Base-by-base conservation (phyloP, 306 rosid species). In the Ammopiptanthus mongolicus region DNA sequence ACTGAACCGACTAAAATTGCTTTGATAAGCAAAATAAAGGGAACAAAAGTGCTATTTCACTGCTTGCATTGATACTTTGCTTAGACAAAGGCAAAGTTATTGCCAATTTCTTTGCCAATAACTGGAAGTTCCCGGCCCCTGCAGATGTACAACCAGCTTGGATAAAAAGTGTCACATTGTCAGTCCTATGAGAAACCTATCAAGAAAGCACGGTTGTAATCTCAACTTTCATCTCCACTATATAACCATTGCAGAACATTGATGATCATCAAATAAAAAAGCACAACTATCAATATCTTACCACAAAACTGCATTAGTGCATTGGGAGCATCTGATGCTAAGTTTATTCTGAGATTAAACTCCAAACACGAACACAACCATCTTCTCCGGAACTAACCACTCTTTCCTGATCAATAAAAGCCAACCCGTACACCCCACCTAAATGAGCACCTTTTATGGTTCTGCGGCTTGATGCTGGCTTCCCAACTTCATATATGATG, bases 351-450 rank as follows among this genome's bases (percentile, higher is more conserved):
- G 83, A 78, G 57, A 65, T 68, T 73, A 90, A 78, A 60, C 18
- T 89, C 99, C 99, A 96, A 64, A 92, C 87, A 76, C 98, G 99
- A 79, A 96, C 80, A 60, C 92, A 96, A 2, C 90, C 89, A 80
- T 96, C 99, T 84, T 96, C 99, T 9, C 99, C 99, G 8, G 99
- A 96, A 87, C 99, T 92, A 58, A 83, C 91, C 71, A 92, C 86
- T 29, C 82, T 84, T 36, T 78, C 78, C 41, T 75, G 75, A 66
- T 89, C 96, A 10, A 87, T 84, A 77, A 92, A 95, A 80, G 86
- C 80, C 76, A 95, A 73, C 1, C 97, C 99, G 15, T 92, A 96
- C 1, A 96, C 99, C 18, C 99, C 99, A 63, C 99, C 99, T 78
- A 92, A 60, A 81, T 96, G 97, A 76, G 99, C 98, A 56, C 86